Percentiles rank a stretch among this genome's conserved stretches.
Conservation (phyloP, 306 rosid genomes). For the Abrus pulchellus region DNA sequence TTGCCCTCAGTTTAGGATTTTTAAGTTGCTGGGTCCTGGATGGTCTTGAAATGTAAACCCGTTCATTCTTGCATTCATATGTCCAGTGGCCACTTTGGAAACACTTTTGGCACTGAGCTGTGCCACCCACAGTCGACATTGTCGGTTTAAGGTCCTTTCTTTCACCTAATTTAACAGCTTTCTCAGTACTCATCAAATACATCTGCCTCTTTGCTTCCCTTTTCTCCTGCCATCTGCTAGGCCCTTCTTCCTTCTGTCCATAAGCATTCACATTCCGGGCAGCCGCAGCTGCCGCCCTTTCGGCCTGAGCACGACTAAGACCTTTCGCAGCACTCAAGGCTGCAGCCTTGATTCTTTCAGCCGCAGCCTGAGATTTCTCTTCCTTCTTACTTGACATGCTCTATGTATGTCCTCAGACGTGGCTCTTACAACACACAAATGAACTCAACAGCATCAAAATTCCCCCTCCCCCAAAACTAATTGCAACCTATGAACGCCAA, state of each 20-base stretch:
- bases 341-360: slow-evolving; percentile 96
- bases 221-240: slow-evolving; percentile 99
- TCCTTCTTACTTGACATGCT: slow-evolving; percentile 97
- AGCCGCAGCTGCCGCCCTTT: slow-evolving; percentile 92
- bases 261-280: slow-evolving; percentile 97
- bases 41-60: slow-evolving; percentile 92
- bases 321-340: slow-evolving; percentile 95
- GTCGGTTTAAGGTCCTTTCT: slow-evolving; percentile 77
- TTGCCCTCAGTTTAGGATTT: slow-evolving; percentile 86
- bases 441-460: slow-evolving; percentile 1
- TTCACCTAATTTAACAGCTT: slow-evolving; percentile 95
- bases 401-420: slow-evolving; percentile 27
- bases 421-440: slow-evolving; percentile 8
- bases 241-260: slow-evolving; percentile 99
- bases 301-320: slow-evolving; percentile 98
- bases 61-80: slow-evolving; percentile 93
- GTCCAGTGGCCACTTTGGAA: slow-evolving; percentile 94
- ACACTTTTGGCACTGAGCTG: slow-evolving; percentile 94
- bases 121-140: slow-evolving; percentile 59
- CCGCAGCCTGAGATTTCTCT: slow-evolving; percentile 95
- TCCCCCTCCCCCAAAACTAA: neutral
- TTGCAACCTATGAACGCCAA: neutral
- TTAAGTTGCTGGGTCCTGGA: slow-evolving; percentile 94
- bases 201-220: slow-evolving; percentile 98
- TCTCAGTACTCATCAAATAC: slow-evolving; percentile 98